Evolutionary conservation across 768 basidiomycete species (phyloP).

Genomic region (Naematelia aurantialba): DNA sequence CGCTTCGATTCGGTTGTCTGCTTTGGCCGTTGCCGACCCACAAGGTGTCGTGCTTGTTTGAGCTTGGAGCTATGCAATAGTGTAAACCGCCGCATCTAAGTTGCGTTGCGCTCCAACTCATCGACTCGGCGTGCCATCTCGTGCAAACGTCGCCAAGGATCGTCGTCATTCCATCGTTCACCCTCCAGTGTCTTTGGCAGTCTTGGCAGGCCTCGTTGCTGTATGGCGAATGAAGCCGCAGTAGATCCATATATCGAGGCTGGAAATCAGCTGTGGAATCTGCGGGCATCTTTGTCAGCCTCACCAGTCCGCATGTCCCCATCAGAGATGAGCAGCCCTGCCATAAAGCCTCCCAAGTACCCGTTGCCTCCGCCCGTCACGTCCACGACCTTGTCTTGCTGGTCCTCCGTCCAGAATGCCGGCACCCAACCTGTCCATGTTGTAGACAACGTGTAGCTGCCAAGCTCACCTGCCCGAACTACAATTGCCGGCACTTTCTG

Average conservation of each 20-base stretch:
- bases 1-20: neutral
- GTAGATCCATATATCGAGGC: constrained; percentile 32
- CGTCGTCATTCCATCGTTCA: constrained; percentile 36
- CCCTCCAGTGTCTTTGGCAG: neutral
- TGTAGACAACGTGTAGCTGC: constrained; percentile 29
- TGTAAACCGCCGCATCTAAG: neutral
- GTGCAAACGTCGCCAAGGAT: constrained; percentile 24
- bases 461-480: constrained; percentile 32
- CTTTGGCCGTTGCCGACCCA: neutral
- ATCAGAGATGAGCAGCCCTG: constrained; percentile 27
- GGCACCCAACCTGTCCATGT: constrained; percentile 39
- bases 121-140: constrained; percentile 16
- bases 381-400: constrained; percentile 35
- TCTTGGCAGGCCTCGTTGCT: constrained; percentile 35
- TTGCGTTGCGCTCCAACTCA: neutral
- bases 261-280: constrained; percentile 8
- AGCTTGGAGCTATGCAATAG: neutral
- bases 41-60: neutral
- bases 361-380: constrained; percentile 43
- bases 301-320: constrained; percentile 30
- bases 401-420: constrained; percentile 23
- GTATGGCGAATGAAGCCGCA: constrained; percentile 38
- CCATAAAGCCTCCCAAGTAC: constrained; percentile 38
- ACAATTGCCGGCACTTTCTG: constrained; percentile 15
- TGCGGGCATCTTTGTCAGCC: neutral